phyloP scores from a whole-genome alignment of 257 asterid species.

The Linaria vulgaris region DNA sequence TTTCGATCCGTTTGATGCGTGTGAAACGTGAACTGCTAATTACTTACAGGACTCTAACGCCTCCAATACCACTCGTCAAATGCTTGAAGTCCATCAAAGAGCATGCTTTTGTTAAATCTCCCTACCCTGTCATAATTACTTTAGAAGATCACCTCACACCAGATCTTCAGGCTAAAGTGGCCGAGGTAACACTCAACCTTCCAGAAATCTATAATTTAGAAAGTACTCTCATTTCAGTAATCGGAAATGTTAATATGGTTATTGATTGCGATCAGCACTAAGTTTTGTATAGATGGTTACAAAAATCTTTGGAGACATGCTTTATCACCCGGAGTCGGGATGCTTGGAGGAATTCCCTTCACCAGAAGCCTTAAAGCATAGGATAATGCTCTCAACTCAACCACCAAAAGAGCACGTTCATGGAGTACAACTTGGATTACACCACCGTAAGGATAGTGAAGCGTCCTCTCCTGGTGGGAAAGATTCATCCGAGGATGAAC shows the following conservation, averaged over 20 bases:
- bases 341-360: constrained; percentile 76
- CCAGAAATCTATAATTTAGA: background rate
- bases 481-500: constrained; percentile 57
- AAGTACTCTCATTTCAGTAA: background rate
- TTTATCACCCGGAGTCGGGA: constrained; percentile 64
- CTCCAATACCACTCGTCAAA: constrained; percentile 71
- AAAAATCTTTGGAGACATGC: constrained; percentile 81
- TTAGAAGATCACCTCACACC: constrained; percentile 94
- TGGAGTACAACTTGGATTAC: constrained; percentile 30
- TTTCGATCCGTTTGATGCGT: background rate
- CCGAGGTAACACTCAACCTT: constrained; percentile 51
- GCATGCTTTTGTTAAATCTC: constrained; percentile 79
- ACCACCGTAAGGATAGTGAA: constrained; percentile 39
- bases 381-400: constrained; percentile 80
- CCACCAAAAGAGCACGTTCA: constrained; percentile 81
- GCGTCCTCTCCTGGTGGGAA: constrained; percentile 43
- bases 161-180: constrained; percentile 87
- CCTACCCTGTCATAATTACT: constrained; percentile 84
- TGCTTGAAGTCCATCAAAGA: constrained; percentile 74
- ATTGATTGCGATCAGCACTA: constrained; percentile 4
- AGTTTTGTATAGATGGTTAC: constrained; percentile 55
- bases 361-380: constrained; percentile 67
- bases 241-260: background rate
- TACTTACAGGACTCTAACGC: constrained; percentile 75
- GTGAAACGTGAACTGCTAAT: constrained; percentile 3